Evolutionary conservation across 73 alveolate genomes (phyloP).

Genomic region (Breviolum minutum): DNA sequence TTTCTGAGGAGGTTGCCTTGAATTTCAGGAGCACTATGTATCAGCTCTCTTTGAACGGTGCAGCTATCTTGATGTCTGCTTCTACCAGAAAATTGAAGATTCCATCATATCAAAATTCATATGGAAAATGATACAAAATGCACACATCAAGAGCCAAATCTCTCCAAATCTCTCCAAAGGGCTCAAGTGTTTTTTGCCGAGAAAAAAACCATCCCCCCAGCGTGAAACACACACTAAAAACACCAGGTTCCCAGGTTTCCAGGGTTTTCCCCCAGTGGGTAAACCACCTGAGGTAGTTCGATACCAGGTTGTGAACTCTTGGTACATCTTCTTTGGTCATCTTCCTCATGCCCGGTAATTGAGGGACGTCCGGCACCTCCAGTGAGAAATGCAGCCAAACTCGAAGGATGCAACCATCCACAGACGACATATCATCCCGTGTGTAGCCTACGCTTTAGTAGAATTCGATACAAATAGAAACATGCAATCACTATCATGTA

Average conservation of each 20-base stretch:
- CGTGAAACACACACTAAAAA: background rate
- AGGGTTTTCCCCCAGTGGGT: background rate
- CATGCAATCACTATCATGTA: no score
- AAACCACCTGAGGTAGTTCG: conserved; percentile 22
- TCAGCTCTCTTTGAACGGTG: no score
- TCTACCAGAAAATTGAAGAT: no score
- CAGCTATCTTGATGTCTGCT: no score
- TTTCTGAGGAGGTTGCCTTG: no score
- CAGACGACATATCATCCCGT: background rate
- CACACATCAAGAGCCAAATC: no score
- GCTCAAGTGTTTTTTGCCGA: no score
- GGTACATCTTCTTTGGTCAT: conserved; percentile 85
- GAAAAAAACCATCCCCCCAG: background rate
- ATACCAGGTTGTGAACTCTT: conserved; percentile 30
- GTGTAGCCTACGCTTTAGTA: background rate
- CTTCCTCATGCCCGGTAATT: conserved; percentile 86
- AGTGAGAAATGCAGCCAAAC: background rate
- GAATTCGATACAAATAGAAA: no score
- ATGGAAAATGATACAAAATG: background rate
- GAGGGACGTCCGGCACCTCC: conserved; percentile 82
- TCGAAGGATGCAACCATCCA: background rate
- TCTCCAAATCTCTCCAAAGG: no score
- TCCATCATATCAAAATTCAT: no score
- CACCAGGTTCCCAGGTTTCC: background rate
- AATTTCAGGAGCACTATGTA: no score